Conservation (phyloP, 192 early-diverging fungal genomes). For the Linnemannia elongata region DNA sequence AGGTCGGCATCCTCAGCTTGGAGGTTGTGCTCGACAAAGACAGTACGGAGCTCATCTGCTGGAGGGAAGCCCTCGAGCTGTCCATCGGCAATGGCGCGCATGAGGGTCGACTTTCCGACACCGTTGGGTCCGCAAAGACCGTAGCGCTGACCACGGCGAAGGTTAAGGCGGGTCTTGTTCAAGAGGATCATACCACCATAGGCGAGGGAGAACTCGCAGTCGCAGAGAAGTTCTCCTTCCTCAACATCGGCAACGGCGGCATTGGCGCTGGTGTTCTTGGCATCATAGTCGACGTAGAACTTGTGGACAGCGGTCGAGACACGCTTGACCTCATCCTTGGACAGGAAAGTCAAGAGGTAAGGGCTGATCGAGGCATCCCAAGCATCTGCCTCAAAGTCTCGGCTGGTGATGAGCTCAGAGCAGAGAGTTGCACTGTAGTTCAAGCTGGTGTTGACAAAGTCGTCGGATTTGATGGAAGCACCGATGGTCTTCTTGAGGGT, state of each 20-base stretch:
- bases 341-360: conserved; percentile 69
- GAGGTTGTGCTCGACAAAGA: conserved; percentile 85
- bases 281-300: conserved; percentile 58
- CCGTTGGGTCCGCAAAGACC: conserved; percentile 88
- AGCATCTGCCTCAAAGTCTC: conserved; percentile 73
- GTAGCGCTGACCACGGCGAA: conserved; percentile 84
- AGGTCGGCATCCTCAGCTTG: conserved; percentile 81
- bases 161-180: conserved; percentile 72
- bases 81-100: conserved; percentile 89
- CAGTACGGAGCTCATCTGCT: conserved; percentile 78
- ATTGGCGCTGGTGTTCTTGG: conserved; percentile 61
- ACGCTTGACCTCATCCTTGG: conserved; percentile 65
- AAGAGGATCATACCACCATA: conserved; percentile 87
- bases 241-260: conserved; percentile 62
- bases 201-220: conserved; percentile 87
- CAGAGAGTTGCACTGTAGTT: conserved; percentile 73
- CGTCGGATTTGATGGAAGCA: conserved; percentile 39
- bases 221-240: conserved; percentile 70
- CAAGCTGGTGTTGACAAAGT: conserved; percentile 62
- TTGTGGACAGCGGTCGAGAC: conserved; percentile 55
- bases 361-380: conserved; percentile 75
- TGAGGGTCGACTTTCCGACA: conserved; percentile 87
- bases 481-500: conserved; percentile 64
- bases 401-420: conserved; percentile 69
- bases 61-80: conserved; percentile 88